phyloP scores from a whole-genome alignment of 2,329 filamentous ascomycete species.

The Colletotrichum magnum region DNA sequence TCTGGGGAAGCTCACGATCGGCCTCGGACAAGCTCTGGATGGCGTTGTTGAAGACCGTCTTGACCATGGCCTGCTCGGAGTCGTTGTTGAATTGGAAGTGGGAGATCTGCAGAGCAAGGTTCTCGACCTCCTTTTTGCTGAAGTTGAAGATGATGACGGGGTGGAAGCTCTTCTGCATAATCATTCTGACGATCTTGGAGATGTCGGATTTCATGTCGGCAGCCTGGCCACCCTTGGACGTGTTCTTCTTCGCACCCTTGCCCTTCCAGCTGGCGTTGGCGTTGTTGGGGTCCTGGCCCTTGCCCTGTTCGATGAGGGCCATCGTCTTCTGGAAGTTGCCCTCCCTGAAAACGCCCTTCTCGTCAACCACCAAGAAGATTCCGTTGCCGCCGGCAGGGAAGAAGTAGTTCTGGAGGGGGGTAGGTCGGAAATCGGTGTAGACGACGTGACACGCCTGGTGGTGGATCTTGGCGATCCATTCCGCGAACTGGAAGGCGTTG shows the following conservation, averaged over 20 bases:
- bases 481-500: constrained; percentile 98
- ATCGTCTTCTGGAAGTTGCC: constrained; percentile 98
- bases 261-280: constrained; percentile 85
- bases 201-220: constrained; percentile 83
- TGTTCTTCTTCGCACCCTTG: constrained; percentile 92
- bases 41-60: constrained; percentile 93
- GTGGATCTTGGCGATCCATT: constrained; percentile 99
- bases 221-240: constrained; percentile 83
- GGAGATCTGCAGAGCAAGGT: constrained; percentile 88
- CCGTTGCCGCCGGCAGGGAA: constrained; percentile 94
- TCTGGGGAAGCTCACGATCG: constrained; percentile 90
- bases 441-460: constrained; percentile 98
- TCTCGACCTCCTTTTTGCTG: constrained; percentile 97
- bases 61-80: constrained; percentile 93
- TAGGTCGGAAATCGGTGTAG: constrained; percentile 98
- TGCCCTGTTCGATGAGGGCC: constrained; percentile 88
- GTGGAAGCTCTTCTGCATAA: constrained; percentile 97
- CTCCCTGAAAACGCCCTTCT: constrained; percentile 96
- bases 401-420: constrained; percentile 97
- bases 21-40: constrained; percentile 94
- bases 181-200: constrained; percentile 98
- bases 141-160: constrained; percentile 99
- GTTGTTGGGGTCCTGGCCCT: constrained; percentile 87
- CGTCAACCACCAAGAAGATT: constrained; percentile 94
- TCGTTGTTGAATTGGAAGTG: constrained; percentile 95